Conservation (phyloP, 179 eudicot genomes). For the Actinidia arguta region DNA sequence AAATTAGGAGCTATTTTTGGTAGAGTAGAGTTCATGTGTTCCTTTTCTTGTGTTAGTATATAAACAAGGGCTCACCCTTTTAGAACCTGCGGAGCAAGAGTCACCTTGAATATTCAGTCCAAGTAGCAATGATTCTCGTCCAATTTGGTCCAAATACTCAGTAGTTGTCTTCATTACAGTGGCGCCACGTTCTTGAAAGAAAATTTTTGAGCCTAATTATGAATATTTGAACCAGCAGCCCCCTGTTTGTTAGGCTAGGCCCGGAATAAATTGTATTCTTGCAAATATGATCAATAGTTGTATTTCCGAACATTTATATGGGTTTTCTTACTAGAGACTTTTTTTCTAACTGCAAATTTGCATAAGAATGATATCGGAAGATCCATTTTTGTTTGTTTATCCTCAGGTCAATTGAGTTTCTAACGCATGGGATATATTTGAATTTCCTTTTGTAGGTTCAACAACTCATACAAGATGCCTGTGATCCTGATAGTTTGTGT, state of each 20-base stretch:
- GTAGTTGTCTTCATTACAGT: background rate
- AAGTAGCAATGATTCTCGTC: background rate
- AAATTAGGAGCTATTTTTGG: background rate
- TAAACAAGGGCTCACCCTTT: background rate
- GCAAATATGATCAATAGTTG: background rate
- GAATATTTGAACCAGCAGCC: background rate
- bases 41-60: background rate
- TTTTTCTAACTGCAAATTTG: background rate
- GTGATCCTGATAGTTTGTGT: conserved; percentile 90
- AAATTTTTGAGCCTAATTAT: background rate
- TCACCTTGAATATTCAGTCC: background rate
- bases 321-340: background rate
- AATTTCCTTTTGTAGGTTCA: conserved; percentile 70
- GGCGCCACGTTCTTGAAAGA: background rate
- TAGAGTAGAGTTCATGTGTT: background rate
- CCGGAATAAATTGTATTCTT: background rate
- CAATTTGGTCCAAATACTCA: background rate
- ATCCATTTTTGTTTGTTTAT: background rate
- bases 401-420: background rate
- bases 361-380: background rate
- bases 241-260: too few species aligned
- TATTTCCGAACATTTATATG: background rate
- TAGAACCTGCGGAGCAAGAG: background rate
- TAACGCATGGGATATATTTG: background rate
- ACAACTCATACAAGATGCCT: conserved; percentile 95